Conservation (phyloP, 371 early-diverging fungal species). For the Edhazardia aedis region DNA sequence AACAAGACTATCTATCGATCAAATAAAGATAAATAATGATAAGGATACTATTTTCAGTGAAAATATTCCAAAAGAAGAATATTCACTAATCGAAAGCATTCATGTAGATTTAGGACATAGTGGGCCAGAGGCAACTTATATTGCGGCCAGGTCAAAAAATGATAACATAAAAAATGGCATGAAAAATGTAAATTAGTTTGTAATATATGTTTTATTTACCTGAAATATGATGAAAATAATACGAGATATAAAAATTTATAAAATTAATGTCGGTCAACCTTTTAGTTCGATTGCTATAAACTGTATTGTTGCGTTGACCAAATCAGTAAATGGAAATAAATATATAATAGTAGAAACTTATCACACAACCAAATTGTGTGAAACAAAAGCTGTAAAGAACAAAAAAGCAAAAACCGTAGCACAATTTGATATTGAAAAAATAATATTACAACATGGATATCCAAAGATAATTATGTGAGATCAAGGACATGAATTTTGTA, state of each 20-base stretch:
- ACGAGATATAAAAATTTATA: background rate
- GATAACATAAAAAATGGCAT: background rate
- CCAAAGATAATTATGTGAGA: too few species aligned
- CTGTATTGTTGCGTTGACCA: slow-evolving; percentile 1
- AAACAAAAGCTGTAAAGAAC: slow-evolving; percentile 3
- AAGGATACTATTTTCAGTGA: background rate
- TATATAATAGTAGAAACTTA: slow-evolving; percentile 12
- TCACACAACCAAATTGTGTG: slow-evolving; percentile 4
- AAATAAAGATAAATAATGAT: background rate
- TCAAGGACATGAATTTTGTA: too few species aligned
- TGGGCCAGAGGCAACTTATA: background rate
- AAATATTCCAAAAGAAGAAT: too few species aligned
- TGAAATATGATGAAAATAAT: background rate
- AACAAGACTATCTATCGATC: background rate
- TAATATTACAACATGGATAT: too few species aligned
- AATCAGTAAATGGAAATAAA: background rate
- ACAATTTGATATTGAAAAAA: too few species aligned
- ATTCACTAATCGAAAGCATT: background rate
- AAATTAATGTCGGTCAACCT: background rate
- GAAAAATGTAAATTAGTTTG: background rate
- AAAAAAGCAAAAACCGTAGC: background rate
- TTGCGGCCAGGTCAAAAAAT: background rate
- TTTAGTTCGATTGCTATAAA: background rate
- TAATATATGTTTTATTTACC: background rate
- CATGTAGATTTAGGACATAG: background rate